Percentiles rank a stretch among this genome's conserved stretches.
phyloP scores from a whole-genome alignment of 164 flowering plant genomes.

The Euptelea pleiosperma region DNA sequence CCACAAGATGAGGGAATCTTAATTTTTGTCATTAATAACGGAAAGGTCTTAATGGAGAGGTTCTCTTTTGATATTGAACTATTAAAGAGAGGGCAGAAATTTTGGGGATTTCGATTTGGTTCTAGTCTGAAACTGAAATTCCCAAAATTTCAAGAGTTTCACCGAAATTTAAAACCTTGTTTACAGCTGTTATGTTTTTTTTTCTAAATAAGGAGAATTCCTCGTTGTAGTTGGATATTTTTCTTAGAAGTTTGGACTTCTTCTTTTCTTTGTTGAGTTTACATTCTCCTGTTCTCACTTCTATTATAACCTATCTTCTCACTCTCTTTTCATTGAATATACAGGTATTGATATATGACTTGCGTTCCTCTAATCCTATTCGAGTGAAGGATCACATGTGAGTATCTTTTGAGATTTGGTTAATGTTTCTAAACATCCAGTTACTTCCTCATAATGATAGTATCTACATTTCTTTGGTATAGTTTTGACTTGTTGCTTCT shows the following conservation, averaged over 20 bases:
- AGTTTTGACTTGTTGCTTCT: not conserved
- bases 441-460: not conserved
- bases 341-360: conserved; percentile 90
- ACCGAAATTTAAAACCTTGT: too few relatives aligned
- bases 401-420: conserved; percentile 21
- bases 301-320: not conserved
- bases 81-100: too few relatives aligned
- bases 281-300: not conserved
- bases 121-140: too few relatives aligned
- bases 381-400: conserved; percentile 88
- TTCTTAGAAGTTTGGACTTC: not conserved
- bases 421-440: not conserved
- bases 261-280: not conserved
- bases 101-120: too few relatives aligned
- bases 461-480: conserved; percentile 1
- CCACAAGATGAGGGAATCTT: too few relatives aligned
- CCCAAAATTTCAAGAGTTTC: too few relatives aligned
- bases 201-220: too few relatives aligned
- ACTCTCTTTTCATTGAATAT: conserved; percentile 14
- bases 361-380: conserved; percentile 83
- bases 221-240: too few relatives aligned
- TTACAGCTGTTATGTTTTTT: too few relatives aligned
- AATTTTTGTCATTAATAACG: too few relatives aligned
- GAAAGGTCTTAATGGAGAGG: too few relatives aligned
- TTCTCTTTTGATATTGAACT: too few relatives aligned